phyloP scores from a whole-genome alignment of 805 yeast species.

The Ogataea ganodermae region DNA sequence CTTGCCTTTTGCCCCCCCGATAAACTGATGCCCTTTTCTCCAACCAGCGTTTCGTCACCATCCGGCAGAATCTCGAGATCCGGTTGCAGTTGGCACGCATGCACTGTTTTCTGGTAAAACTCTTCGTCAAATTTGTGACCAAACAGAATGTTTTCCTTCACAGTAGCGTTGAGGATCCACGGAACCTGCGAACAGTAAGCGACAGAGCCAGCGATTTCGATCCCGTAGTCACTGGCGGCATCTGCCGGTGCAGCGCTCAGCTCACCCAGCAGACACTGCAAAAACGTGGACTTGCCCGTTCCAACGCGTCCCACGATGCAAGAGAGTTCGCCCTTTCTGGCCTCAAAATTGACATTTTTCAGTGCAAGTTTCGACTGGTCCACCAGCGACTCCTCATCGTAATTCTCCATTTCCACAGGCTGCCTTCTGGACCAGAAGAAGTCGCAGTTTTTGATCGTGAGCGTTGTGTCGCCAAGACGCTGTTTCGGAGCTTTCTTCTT shows the following conservation, averaged over 20 bases:
- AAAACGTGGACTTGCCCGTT: constrained; percentile 62
- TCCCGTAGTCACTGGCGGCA: constrained; percentile 27
- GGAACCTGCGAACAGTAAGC: constrained; percentile 76
- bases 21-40: constrained; percentile 94
- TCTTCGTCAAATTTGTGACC: constrained; percentile 82
- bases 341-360: constrained; percentile 48
- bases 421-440: constrained; percentile 49
- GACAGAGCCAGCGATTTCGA: constrained; percentile 42
- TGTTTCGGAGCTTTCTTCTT: constrained; percentile 23
- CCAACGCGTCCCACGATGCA: constrained; percentile 72
- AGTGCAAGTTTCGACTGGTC: constrained; percentile 45
- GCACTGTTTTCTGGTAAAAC: constrained; percentile 77
- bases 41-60: constrained; percentile 91
- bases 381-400: constrained; percentile 45
- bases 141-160: constrained; percentile 86
- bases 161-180: constrained; percentile 96
- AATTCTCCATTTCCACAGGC: constrained; percentile 12
- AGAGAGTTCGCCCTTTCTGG: constrained; percentile 53
- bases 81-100: constrained; percentile 82
- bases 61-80: constrained; percentile 82
- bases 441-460: constrained; percentile 49
- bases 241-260: constrained; percentile 41
- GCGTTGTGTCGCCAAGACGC: constrained; percentile 36
- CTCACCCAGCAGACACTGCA: constrained; percentile 57
- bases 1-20: constrained; percentile 99